phyloP scores from a whole-genome alignment of 495 filamentous ascomycete species.

The Umbilicaria muhlenbergii region DNA sequence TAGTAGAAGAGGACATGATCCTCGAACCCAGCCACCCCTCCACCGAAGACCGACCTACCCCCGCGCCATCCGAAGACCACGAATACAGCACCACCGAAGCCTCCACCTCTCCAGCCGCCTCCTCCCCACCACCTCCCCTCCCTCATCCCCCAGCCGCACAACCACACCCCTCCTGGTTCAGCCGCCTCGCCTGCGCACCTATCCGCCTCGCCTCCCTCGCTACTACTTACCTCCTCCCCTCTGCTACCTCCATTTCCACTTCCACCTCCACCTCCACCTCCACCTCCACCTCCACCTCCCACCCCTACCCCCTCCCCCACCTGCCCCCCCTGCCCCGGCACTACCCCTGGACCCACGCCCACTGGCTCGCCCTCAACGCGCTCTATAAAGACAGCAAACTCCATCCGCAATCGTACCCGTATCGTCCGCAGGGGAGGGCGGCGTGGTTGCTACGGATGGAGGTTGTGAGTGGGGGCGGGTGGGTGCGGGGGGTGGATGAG shows the following conservation, averaged over 20 bases:
- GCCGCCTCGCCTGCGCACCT: background rate
- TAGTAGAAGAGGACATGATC: background rate
- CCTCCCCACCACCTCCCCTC: background rate
- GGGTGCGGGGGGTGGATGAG: constrained; percentile 4
- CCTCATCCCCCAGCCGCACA: background rate
- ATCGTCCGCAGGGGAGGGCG: background rate
- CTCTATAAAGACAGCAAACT: constrained; percentile 3
- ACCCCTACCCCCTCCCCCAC: constrained; percentile 6
- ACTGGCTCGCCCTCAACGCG: constrained; percentile 7
- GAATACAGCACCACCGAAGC: background rate
- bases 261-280: background rate
- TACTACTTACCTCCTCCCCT: constrained; percentile 2
- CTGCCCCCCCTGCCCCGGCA: background rate
- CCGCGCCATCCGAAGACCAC: no score
- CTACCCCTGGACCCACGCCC: constrained; percentile 8
- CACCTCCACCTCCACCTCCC: constrained; percentile 1
- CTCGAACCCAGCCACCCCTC: background rate
- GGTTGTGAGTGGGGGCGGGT: constrained; percentile 1
- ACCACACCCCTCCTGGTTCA: constrained; percentile 1
- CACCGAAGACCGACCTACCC: background rate
- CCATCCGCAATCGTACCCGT: constrained; percentile 5
- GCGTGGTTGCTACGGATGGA: constrained; percentile 3
- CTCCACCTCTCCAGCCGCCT: background rate
- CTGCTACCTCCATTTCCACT: no score
- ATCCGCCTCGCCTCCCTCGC: background rate